Evolutionary conservation across 495 filamentous ascomycete species (phyloP), one percentile per base, ranked within the genome.

Genomic region (Eremomyces bilateralis): DNA sequence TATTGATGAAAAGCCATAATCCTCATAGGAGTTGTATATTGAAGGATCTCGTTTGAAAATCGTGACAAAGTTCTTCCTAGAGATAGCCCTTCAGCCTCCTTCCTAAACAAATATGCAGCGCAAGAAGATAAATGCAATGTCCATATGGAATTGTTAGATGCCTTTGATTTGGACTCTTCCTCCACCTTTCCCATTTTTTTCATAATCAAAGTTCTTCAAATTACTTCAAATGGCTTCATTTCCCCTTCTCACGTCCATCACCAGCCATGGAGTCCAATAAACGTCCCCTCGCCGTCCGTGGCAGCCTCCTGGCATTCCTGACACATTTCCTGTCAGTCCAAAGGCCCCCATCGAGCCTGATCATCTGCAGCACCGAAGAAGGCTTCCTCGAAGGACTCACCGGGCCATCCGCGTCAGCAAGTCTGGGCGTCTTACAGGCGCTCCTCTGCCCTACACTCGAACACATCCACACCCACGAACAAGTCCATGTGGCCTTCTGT

Each of bases 401-500:
- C 24, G 24, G 8, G 8, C 13, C 24, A 44, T 58, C 10, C 52
- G 61, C 37, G n/a, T n/a, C n/a, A n/a, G n/a, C n/a, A n/a, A n/a
- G n/a, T n/a, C n/a, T n/a, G n/a, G n/a, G n/a, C n/a, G n/a, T n/a
- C n/a, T n/a, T n/a, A n/a, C n/a, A n/a, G n/a, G n/a, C n/a, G n/a
- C 36, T 73, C 20, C 34, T 53, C 19, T 20, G 15, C 30, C 1
- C 44, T 6, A n/a, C 34, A 17, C 54, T 28, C 25, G 33, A 40
- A 16, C 21, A 28, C 22, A 40, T 29, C 4, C 42, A 44, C 30
- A 31, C n/a, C n/a, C n/a, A n/a, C n/a, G n/a, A n/a, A n/a, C n/a
- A n/a, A n/a, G n/a, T n/a, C n/a, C n/a, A n/a, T n/a, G 50, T 83
- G 2, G 57, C 69, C 22, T 93, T 82, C 54, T 63, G 71, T 40